Base-by-base conservation (phyloP, 2,329 filamentous ascomycete genomes). In the Dactylellina cionopaga region DNA sequence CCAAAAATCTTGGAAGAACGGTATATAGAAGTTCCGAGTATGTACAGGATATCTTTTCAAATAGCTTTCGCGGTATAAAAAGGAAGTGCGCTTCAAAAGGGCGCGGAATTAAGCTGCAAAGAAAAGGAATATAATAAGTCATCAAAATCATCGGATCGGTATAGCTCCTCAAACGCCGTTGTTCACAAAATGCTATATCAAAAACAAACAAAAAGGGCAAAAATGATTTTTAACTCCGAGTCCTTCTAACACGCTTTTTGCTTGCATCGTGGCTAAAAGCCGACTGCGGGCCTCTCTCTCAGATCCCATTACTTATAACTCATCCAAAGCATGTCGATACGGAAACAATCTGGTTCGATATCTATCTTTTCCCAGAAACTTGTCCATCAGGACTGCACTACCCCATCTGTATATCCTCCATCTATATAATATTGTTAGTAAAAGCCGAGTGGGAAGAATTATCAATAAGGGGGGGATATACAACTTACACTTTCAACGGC, bases 401-500 rank as follows among this genome's bases (percentile, higher is more conserved):
- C 33, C 65, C 65, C 65, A 70, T 29, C 55, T 56, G 19, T 70
- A 70, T 22, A 70, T 70, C 15, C 65, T 55, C 65, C 65, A 70
- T 55, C 65, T 70, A 39, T 13, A 22, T 9, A 10, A 15, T 15
- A 31, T 22, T 58, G 46, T 52, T 22, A 44, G 46, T 27, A 35
- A 44, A 19, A 41, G n/a, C 2, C n/a, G 19, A 46, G 19, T 39
- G 2, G 7, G 4, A 17, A 24, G 29, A 37, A 33, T 7, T n/a
- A 9, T 52, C 3, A n/a, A 24, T 19, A 24, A 17, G 2, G 39
- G 13, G 13, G 24, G 24, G 5, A 49, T n/a, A 43, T 24, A 15
- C 37, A 70, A 87, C 91, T 87, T 85, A 95, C 90, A 90, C 64
- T 74, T 85, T 85, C 46, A 81, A 83, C 0, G 93, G 93, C 49